Conservation (phyloP, 2,329 filamentous ascomycete genomes). For the Venturia asperata region DNA sequence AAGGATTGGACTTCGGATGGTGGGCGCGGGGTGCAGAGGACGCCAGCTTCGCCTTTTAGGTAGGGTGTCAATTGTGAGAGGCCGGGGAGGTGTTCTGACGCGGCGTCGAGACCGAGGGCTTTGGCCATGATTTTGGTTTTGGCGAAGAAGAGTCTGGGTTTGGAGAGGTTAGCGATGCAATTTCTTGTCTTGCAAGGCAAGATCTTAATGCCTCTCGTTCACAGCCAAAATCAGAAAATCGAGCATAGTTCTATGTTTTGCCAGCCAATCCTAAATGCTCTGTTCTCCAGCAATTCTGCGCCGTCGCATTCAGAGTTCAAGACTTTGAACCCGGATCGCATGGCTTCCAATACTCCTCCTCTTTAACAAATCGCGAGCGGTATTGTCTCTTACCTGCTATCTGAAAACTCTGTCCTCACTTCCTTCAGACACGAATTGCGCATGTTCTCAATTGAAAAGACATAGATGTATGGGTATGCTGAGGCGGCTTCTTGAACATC, state of each 20-base stretch:
- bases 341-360: neutral
- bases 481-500: constrained; percentile 80
- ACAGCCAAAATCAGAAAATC: too few relatives aligned
- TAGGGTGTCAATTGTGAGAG: constrained; percentile 62
- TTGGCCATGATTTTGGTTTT: constrained; percentile 99
- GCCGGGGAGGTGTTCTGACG: constrained; percentile 74
- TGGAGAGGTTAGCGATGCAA: neutral
- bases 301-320: neutral
- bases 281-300: neutral
- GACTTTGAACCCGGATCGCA: neutral
- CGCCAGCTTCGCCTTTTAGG: constrained; percentile 75
- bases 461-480: constrained; percentile 83
- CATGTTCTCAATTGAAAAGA: constrained; percentile 95
- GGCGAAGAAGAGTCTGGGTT: constrained; percentile 81
- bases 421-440: constrained; percentile 94
- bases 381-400: constrained; percentile 60
- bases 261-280: too few relatives aligned
- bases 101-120: constrained; percentile 71
- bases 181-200: neutral
- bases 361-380: neutral
- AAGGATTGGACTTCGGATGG: constrained; percentile 61
- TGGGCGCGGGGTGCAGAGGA: constrained; percentile 79
- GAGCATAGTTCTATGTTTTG: too few relatives aligned
- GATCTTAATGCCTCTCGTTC: too few relatives aligned
- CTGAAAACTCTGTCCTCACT: constrained; percentile 73